Evolutionary conservation across 2,329 filamentous ascomycete genomes (phyloP), one percentile per base, ranked within the genome.

Genomic region (Tolypocladium inflatum): DNA sequence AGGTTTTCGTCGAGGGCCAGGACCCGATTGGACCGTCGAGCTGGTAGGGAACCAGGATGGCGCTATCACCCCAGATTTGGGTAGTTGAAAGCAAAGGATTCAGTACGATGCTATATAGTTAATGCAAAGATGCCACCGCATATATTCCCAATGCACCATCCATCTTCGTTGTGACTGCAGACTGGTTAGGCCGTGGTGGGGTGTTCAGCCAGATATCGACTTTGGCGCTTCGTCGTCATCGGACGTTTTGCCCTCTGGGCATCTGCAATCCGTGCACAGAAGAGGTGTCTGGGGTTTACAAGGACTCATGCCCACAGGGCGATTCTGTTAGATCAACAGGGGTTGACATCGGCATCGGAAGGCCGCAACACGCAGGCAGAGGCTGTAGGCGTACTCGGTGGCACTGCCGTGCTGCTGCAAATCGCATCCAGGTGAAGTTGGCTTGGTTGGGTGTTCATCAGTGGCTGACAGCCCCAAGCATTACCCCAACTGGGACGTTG

Each of bases 11-110:
- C 7, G 56, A 66, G 10, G 66, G 66, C 55, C 63, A 63, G 0
- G 63, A 63, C 2, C 69, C 68, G 42, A 65, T 71, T 33, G 68
- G 68, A 1, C 68, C 68, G 2, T 58, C 57, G 1, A 61, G 53
- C 2, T 71, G 68, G 68, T 67, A 64, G 57, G 21, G 1, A 39
- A n/a, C 23, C 3, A 10, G 7, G 21, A 19, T 39, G 42, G 30
- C 43, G 35, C 37, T 15, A 2, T 39, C 41, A 26, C 11, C 13
- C 19, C 4, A 26, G 17, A 39, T 11, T 37, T 37, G 23, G 15
- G 37, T 52, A 52, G 9, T 52, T 33, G 17, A 17, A 15, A 15
- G 33, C 9, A n/a, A 19, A 30, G 11, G 43, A 52, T 38, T 41
- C 42, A 33, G 45, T 42, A 52, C 11, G 35, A 58, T 57, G 53